Percentiles rank a stretch among this genome's conserved stretches.
Conservation (phyloP, 1,284 basidiomycete species). For the Schizopora paradoxa region DNA sequence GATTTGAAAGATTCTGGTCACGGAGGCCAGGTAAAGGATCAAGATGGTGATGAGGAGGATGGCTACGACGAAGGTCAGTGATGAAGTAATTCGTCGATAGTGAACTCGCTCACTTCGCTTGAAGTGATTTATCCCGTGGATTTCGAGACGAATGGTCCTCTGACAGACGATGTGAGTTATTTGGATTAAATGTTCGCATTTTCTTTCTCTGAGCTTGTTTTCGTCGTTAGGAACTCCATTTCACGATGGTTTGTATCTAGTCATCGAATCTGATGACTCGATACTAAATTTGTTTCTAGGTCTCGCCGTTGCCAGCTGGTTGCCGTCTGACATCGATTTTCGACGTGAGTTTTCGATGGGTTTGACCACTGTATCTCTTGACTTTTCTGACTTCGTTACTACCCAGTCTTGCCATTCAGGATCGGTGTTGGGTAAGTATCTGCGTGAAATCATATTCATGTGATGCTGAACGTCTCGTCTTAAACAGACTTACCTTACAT, state of each 20-base stretch:
- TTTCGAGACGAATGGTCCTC: constrained; percentile 62
- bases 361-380: neutral
- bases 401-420: constrained; percentile 62
- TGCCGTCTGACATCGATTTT: constrained; percentile 87
- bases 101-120: constrained; percentile 2
- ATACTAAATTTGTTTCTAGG: constrained; percentile 11
- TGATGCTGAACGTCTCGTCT: constrained; percentile 2
- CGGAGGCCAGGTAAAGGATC: constrained; percentile 50
- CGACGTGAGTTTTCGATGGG: constrained; percentile 47
- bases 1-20: constrained; percentile 42
- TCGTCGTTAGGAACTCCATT: constrained; percentile 53
- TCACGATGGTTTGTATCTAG: constrained; percentile 46
- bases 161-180: constrained; percentile 77
- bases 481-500: constrained; percentile 53
- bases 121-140: constrained; percentile 84
- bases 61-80: constrained; percentile 33
- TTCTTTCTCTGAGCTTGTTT: constrained; percentile 3
- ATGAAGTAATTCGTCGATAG: constrained; percentile 6
- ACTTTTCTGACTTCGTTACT: constrained; percentile 3
- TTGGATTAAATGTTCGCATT: neutral
- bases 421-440: constrained; percentile 49
- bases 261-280: neutral
- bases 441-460: neutral
- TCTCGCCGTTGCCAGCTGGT: constrained; percentile 71
- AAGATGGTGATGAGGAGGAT: constrained; percentile 37